phyloP scores from a whole-genome alignment of 352 stramenopile species.

The Stramenopiles sp. region DNA sequence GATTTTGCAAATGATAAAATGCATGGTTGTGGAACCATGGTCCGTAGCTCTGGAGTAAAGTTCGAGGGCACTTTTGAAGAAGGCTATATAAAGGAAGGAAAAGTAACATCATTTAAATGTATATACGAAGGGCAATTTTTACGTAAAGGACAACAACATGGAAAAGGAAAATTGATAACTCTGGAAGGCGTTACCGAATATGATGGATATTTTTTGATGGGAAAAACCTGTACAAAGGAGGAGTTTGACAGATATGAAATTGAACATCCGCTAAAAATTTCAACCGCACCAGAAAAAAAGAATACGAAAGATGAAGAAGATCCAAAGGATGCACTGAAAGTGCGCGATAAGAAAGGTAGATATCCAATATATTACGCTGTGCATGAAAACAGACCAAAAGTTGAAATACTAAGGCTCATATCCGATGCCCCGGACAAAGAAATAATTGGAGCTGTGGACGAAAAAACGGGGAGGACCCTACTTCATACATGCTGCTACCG shows the following conservation, averaged over 20 bases:
- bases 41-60: not conserved
- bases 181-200: not conserved
- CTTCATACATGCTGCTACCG: not conserved
- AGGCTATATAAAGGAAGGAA: not conserved
- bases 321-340: not conserved
- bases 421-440: not conserved
- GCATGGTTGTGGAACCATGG: not conserved
- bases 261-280: not conserved
- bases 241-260: not conserved
- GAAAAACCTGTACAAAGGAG: not conserved
- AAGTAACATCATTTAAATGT: not conserved
- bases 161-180: not conserved
- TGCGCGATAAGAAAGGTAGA: not conserved
- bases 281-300: not conserved
- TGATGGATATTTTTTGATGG: not conserved
- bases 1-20: slow-evolving; percentile 11
- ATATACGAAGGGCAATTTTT: not conserved
- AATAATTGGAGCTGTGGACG: not conserved
- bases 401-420: not conserved
- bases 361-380: not conserved
- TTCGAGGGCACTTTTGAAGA: not conserved
- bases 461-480: not conserved
- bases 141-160: not conserved
- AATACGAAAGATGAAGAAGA: not conserved
- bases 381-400: not conserved